Evolutionary conservation across 495 filamentous ascomycete species (phyloP), one percentile per base, ranked within the genome.

Genomic region (Extremus antarcticus): DNA sequence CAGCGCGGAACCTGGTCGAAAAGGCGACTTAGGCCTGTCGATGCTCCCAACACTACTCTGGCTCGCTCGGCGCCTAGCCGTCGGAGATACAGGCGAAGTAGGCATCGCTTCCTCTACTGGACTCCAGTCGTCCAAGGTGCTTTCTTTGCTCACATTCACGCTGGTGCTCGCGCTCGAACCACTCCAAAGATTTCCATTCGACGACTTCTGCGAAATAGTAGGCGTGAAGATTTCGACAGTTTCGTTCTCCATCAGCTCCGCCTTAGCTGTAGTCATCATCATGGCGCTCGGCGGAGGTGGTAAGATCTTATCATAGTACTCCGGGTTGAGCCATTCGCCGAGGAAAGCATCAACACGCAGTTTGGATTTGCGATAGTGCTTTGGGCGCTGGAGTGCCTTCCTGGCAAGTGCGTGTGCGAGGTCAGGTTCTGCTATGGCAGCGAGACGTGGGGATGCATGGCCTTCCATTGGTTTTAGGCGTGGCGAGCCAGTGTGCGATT

Each of bases 261-360:
- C 85, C 69, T 95, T 97, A 11, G 92, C 90, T 11, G 77, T 78
- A 16, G 86, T 83, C 1, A 96, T 76, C 86, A 98, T 90, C 69
- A 90, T 79, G 16, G 84, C 78, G 1, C 88, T 90, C 43, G 78
- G 77, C 1, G 92, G 94, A 15, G 92, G 92, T 1, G 89, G 88
- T 10, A 86, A 90, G 62, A 97, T 96, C 29, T 84, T 74, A 41
- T 91, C 89, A 63, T 87, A 99, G 64, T 99, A 99, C 63, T 88
- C 84, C 3, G 88, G 87, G 3, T 84, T 85, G 41, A 97, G 75
- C 92, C 92, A 99, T 72, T 99, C 92, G 16, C 94, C 94, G 2
- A 97, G 76, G 65, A 90, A 94, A 0, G 94, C 84, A 70, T 97
- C 94, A 7, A 97, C 76, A 1, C 92, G 84, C 48, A 97, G 65